Conservation (phyloP, 495 filamentous ascomycete species). For the Trichocladium uniseriatum region DNA sequence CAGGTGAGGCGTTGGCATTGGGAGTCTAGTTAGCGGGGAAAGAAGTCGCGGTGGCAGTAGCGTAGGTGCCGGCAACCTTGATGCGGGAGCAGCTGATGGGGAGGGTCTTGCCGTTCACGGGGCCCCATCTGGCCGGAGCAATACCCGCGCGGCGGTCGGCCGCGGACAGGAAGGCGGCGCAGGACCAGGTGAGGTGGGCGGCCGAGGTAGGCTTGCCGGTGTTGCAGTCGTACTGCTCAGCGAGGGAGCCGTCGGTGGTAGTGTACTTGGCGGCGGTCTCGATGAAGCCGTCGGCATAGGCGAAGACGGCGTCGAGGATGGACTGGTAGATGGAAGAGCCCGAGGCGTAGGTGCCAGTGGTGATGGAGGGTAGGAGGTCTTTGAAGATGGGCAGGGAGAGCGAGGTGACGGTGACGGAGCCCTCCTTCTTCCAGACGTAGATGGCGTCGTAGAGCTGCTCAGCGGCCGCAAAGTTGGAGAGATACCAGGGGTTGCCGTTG, state of each 20-base stretch:
- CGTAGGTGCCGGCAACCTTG: conserved; percentile 51
- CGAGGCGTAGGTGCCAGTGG: conserved; percentile 43
- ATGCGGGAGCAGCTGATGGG: conserved; percentile 45
- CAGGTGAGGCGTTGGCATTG: conserved; percentile 18
- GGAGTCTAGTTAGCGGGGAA: conserved; percentile 51
- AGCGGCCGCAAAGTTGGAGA: conserved; percentile 53
- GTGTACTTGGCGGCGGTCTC: conserved; percentile 43
- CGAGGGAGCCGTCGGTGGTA: conserved; percentile 42
- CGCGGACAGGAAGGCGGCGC: conserved; percentile 54
- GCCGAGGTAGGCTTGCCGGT: conserved; percentile 48
- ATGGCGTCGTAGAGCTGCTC: conserved; percentile 58
- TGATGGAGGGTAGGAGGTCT: conserved; percentile 39
- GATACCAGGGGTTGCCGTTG: conserved; percentile 59
- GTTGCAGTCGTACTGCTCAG: conserved; percentile 51
- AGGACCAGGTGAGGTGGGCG: conserved; percentile 58
- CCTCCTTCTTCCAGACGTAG: conserved; percentile 48
- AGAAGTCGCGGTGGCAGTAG: conserved; percentile 41
- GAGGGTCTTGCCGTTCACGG: conserved; percentile 38
- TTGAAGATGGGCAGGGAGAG: conserved; percentile 51
- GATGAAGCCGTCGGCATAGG: conserved; percentile 59
- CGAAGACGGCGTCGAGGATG: conserved; percentile 45
- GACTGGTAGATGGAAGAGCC: conserved; percentile 38
- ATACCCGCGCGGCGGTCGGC: conserved; percentile 38
- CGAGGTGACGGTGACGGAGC: conserved; percentile 44
- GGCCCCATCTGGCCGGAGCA: conserved; percentile 46